phyloP scores from a whole-genome alignment of 176 grass and related monocot species.

The Lolium rigidum region DNA sequence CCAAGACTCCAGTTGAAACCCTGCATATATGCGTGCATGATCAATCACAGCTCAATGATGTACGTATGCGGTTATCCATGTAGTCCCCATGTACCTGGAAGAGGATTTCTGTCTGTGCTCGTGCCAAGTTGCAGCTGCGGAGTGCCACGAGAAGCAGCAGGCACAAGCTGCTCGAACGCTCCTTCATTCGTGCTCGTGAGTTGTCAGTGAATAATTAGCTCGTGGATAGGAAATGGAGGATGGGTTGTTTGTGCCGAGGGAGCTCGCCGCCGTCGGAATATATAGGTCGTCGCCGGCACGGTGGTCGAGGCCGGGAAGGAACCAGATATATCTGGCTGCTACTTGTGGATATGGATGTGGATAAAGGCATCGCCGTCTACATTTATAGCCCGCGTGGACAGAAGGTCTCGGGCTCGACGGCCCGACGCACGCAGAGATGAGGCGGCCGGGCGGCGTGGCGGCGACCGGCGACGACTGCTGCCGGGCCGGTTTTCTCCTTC shows the following conservation, averaged over 20 bases:
- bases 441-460: constrained; percentile 35
- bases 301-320: background rate
- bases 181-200: constrained; percentile 9
- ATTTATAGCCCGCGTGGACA: constrained; percentile 4
- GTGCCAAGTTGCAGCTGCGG: constrained; percentile 8
- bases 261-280: background rate
- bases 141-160: constrained; percentile 47
- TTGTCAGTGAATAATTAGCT: background rate
- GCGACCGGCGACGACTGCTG: constrained; percentile 6
- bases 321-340: constrained; percentile 24
- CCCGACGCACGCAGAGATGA: constrained; percentile 8
- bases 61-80: too few relatives aligned
- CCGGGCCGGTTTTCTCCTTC: background rate
- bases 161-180: constrained; percentile 17
- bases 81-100: constrained; percentile 48
- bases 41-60: background rate
- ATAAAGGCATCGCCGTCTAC: constrained; percentile 20
- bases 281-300: constrained; percentile 16
- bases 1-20: constrained; percentile 87
- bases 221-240: background rate
- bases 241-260: background rate
- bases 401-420: background rate
- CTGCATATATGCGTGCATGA: constrained; percentile 37
- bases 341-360: constrained; percentile 41
- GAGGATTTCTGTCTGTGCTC: constrained; percentile 56